Evolutionary conservation across 2,329 filamentous ascomycete genomes (phyloP).

Genomic region (Phaeosphaeriaceae sp.): DNA sequence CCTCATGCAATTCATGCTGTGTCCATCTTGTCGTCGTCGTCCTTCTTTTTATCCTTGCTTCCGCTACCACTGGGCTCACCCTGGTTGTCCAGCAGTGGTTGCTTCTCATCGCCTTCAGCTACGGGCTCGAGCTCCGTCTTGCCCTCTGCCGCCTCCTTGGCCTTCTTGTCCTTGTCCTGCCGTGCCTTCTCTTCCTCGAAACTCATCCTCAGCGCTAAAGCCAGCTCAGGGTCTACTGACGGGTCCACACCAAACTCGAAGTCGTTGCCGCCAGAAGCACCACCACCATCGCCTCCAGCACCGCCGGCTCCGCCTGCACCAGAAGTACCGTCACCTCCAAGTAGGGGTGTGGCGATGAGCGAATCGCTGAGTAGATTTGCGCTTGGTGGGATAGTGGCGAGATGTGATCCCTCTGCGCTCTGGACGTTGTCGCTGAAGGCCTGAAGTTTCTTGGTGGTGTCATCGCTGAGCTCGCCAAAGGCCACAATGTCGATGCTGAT

Average conservation of each 20-base stretch:
- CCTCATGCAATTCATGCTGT: slow-evolving; percentile 68
- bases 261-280: slow-evolving; percentile 63
- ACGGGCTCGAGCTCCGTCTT: slow-evolving; percentile 83
- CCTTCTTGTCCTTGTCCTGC: slow-evolving; percentile 83
- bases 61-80: slow-evolving; percentile 71
- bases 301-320: slow-evolving; percentile 63
- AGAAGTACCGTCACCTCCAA: slow-evolving; percentile 79
- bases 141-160: slow-evolving; percentile 73
- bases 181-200: slow-evolving; percentile 97
- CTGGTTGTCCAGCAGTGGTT: slow-evolving; percentile 69
- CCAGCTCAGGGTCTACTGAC: slow-evolving; percentile 89
- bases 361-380: slow-evolving; percentile 92
- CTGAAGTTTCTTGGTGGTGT: slow-evolving; percentile 87
- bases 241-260: slow-evolving; percentile 94
- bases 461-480: slow-evolving; percentile 91
- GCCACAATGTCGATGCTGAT: slow-evolving; percentile 93
- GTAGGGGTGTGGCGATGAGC: slow-evolving; percentile 86
- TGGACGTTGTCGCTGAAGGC: slow-evolving; percentile 95
- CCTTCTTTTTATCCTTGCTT: slow-evolving; percentile 58
- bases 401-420: slow-evolving; percentile 84
- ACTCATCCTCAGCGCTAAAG: slow-evolving; percentile 93
- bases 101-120: slow-evolving; percentile 70
- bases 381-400: slow-evolving; percentile 89
- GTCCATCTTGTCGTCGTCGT: slow-evolving; percentile 84
- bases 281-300: slow-evolving; percentile 62